Base-by-base conservation (phyloP, 2,329 filamentous ascomycete species). In the Colletotrichum paranaense region DNA sequence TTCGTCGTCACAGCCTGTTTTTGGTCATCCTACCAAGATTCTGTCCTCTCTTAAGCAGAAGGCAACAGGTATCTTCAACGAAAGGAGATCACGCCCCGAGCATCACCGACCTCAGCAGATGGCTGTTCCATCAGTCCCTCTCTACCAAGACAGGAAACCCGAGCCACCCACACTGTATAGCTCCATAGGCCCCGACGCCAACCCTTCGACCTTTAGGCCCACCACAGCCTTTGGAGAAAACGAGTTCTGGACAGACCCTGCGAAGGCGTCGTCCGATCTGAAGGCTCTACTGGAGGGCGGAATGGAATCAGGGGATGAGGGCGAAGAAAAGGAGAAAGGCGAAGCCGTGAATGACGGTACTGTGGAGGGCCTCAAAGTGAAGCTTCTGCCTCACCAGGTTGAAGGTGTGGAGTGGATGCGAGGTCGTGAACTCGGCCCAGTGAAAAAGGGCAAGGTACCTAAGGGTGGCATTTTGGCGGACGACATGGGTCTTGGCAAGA, bases 401-500 rank as follows among this genome's bases (percentile, higher is more conserved):
- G 94, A 98, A 68, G 97, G 97, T 78, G 93, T 98, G 1, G 91
- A 92, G 69, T 99, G 97, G 96, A 98, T 99, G 95, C 92, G 90
- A 68, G 94, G 95, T 72, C 95, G 97, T 78, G 97, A 99, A 83
- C 92, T 95, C 12, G 95, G 96, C 2, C 91, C 92, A 22, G 91
- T 94, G 74, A 98, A 97, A 84, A 93, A 92, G 77, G 94, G 94
- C 72, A 90, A 86, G 74, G 89, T 97, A 11, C 95, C 96, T 35
- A 97, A 97, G 78, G 97, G 97, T 46, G 97, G 97, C 22, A 97
- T 99, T 75, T 88, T 99, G 46, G 97, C 97, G 22, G 97, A 99
- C 79, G 97, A 99, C 80, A 97, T 98, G 96, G 96, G 96, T 76
- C 86, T 98, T 16, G 97, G 97, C 72, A 99, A 99, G 87, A 99